These are phyloP conservation scores for Immersiella caudata DNA, from an alignment of 495 filamentous ascomycete species.

Conservation along the genomic window DNA sequence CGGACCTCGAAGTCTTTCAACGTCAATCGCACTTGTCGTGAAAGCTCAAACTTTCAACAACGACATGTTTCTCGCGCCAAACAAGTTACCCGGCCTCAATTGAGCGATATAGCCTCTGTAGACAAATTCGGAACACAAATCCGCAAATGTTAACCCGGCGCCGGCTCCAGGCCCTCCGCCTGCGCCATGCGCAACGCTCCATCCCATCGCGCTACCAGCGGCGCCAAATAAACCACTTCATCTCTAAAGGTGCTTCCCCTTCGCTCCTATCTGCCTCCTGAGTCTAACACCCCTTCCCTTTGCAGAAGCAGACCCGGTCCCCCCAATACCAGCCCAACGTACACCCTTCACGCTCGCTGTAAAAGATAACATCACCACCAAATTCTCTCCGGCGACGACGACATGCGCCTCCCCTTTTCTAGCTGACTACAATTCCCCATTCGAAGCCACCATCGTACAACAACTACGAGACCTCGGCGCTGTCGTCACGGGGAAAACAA, in stretches of 20 bases:
- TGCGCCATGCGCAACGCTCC: constrained; percentile 22
- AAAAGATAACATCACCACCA: constrained; percentile 89
- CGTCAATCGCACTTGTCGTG: constrained; percentile 1
- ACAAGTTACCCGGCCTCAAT: constrained; percentile 9
- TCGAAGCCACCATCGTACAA: constrained; percentile 77
- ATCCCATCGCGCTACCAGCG: constrained; percentile 24
- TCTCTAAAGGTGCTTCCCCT: constrained; percentile 27
- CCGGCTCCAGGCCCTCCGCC: constrained; percentile 28
- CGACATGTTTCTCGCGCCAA: not conserved
- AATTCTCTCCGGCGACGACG: constrained; percentile 59
- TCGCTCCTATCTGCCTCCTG: not conserved
- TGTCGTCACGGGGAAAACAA: constrained; percentile 75
- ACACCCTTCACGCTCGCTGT: constrained; percentile 60
- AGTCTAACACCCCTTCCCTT: not conserved
- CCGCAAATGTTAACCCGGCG: constrained; percentile 30
- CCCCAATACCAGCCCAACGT: constrained; percentile 7
- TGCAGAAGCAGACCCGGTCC: not conserved
- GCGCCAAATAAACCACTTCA: constrained; percentile 38
- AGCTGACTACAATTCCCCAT: constrained; percentile 71
- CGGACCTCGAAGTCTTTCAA: not conserved
- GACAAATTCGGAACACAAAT: not conserved
- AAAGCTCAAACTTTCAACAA: not conserved
- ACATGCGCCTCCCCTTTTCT: constrained; percentile 82
- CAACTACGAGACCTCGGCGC: constrained; percentile 67
- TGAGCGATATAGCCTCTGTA: not conserved